Evolutionary conservation across 768 basidiomycete species (phyloP), one percentile per base, ranked within the genome.

Genomic region (Cyathus striatus): DNA sequence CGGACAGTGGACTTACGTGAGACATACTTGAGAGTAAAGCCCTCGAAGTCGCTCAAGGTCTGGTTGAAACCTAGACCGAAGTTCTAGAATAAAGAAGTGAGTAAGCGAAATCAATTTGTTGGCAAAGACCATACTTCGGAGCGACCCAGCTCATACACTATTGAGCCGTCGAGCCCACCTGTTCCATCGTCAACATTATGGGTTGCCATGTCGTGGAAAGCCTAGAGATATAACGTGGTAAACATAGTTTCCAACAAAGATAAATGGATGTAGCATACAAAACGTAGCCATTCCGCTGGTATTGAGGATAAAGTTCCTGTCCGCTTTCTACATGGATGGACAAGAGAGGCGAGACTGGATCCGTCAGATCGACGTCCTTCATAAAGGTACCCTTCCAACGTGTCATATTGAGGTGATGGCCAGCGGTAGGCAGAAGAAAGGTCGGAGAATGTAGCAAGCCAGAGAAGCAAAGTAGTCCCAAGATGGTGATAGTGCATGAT

Each of bases 181-280:
- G 59, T 64, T 2, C 68, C 68, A 42, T 59, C 60, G 2, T 53
- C 48, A 20, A 59, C 50, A 47, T 70, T 61, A 33, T 66, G 56
- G 6, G 69, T 66, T 7, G 67, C 52, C 54, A 63, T 61, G 47
- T 73, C 70, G 46, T 73, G 70, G 45, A 66, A 72, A 21, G 67
- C 61, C 65, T 69, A 17, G 23, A 9, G 10, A 23, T 38, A 25
- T 17, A 39, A 43, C 12, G 23, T 50, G 14, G 40, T 25, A 21
- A 40, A 7, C 14, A 22, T 17, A 38, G 43, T 12, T 13, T 23
- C n/a, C n/a, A n/a, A n/a, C n/a, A n/a, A n/a, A n/a, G 17, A 21
- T 3, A 42, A 23, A 40, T 13, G 6, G 41, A 6, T 9, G 21
- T 26, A 41, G 46, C 65, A 13, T 39, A 69, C 69, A 36, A 69